Base-by-base conservation (phyloP, 176 grass and related monocot genomes). In the Hyparrhenia diplandra region DNA sequence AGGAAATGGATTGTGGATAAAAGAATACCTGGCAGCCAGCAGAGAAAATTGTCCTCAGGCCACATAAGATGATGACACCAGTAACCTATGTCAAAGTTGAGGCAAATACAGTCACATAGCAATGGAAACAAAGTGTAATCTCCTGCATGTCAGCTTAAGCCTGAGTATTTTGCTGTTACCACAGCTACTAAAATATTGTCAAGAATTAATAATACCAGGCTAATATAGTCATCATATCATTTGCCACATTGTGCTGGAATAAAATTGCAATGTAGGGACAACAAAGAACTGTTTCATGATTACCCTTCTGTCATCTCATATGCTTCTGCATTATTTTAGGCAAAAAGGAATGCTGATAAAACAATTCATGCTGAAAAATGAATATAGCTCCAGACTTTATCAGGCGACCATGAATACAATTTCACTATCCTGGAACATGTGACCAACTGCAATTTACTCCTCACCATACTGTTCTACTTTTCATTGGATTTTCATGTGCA, bases 1-100 rank as follows among this genome's bases (percentile, higher is more conserved):
- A 58, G 52, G n/a, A 58, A 58, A 58, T 24, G 54, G 54, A 58
- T 58, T 24, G 21, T 58, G 21, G 54, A 58, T 58, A 58, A 54
- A 39, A 57, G 30, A 32, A 74, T 90, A 90, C 79, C 74, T 90
- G 79, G 13, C 28, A 79, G 25, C 30, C 74, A 90, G 49, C 30
- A 62, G 13, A 80, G 67, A 47, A 73, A 78, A 37, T 73, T 36
- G 40, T 47, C 27, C 28, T 68, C 69, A 41, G 65, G 51, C 65
- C 29, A 54, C 23, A 30, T 68, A 74, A 67, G 37, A 40, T 40
- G 37, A 40, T 40, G 20, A 59, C 73, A 68, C 11, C 9, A 51
- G 29, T 39, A 39, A 82, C 18, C 17, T 41, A 52, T 55, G 13
- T n/a, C 51, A 14, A 80, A 80, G 62, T 18, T 79, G 21, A 47